Percentiles rank a stretch among this genome's conserved stretches.
These are phyloP conservation scores for Dendrobium chrysotoxum DNA, from an alignment of 106 monocot genomes.

Conservation along the genomic window DNA sequence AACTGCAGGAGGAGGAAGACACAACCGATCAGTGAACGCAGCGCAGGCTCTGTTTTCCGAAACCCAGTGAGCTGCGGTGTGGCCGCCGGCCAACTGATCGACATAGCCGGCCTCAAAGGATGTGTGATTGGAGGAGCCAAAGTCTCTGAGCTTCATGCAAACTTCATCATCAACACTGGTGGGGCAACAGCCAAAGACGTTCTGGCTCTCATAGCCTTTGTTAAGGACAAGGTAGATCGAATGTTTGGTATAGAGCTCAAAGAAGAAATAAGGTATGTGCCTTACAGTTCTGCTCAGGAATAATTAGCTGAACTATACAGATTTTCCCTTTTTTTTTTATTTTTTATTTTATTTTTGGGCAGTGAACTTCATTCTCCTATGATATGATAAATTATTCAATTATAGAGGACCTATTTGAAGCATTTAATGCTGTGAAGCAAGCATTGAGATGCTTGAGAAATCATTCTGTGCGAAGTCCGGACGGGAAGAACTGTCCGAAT, in stretches of 20 bases:
- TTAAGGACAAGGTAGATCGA: slow-evolving; percentile 31
- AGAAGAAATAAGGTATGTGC: slow-evolving; percentile 40
- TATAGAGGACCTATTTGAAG: no score
- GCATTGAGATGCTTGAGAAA: no score
- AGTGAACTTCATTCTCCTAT: not conserved
- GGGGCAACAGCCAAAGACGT: slow-evolving; percentile 24
- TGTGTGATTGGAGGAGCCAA: slow-evolving; percentile 36
- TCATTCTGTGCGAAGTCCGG: no score
- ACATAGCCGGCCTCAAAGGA: slow-evolving; percentile 30
- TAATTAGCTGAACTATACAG: not conserved
- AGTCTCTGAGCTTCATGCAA: slow-evolving; percentile 40
- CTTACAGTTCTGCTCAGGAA: slow-evolving; percentile 9
- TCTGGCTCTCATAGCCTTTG: slow-evolving; percentile 25
- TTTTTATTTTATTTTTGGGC: not conserved
- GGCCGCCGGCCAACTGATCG: slow-evolving; percentile 11
- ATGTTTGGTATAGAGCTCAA: slow-evolving; percentile 31
- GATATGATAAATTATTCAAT: not conserved
- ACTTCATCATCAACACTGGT: slow-evolving; percentile 42
- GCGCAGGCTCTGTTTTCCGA: slow-evolving; percentile 16
- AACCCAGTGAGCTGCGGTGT: slow-evolving; percentile 1
- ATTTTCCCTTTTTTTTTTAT: not conserved
- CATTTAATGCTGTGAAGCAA: no score
- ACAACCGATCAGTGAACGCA: slow-evolving; percentile 11
- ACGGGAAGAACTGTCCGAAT: no score
- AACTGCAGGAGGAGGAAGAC: slow-evolving; percentile 19